A percentile compares a stretch with the other conserved stretches of the same genome.
Evolutionary conservation across 495 filamentous ascomycete genomes (phyloP).

Genomic region (Sporormia fimetaria): DNA sequence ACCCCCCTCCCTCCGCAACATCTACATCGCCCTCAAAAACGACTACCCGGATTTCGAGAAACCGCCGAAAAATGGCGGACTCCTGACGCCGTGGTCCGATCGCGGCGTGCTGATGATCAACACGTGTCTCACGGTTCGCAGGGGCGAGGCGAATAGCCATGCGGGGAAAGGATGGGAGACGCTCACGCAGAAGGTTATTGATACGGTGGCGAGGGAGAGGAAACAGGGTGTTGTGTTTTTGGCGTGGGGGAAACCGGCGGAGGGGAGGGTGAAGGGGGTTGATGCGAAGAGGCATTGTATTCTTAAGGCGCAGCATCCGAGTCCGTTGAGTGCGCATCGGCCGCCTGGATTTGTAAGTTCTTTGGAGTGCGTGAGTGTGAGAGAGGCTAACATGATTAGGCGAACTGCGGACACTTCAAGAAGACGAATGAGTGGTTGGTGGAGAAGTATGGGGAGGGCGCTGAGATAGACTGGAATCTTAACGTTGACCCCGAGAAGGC

Average conservation of each 20-base stretch:
- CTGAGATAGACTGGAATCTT: conserved; percentile 81
- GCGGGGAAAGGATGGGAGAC: conserved; percentile 77
- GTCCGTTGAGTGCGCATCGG: conserved; percentile 64
- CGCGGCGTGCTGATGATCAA: conserved; percentile 86
- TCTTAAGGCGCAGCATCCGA: conserved; percentile 78
- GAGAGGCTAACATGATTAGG: conserved; percentile 37
- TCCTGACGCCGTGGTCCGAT: conserved; percentile 87
- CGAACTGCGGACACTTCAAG: conserved; percentile 76
- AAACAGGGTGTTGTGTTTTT: conserved; percentile 80
- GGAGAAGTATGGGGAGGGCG: conserved; percentile 60
- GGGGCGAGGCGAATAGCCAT: conserved; percentile 76
- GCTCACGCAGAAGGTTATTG: conserved; percentile 83
- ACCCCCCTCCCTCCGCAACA: conserved; percentile 80
- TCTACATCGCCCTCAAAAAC: conserved; percentile 72
- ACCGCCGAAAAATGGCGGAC: conserved; percentile 64
- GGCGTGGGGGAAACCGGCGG: conserved; percentile 80
- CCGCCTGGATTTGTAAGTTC: conserved; percentile 61
- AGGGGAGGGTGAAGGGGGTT: conserved; percentile 57
- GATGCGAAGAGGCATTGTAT: conserved; percentile 63
- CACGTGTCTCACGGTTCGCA: conserved; percentile 81
- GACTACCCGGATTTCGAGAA: conserved; percentile 73
- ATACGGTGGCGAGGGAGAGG: conserved; percentile 64
- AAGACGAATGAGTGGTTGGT: conserved; percentile 83
- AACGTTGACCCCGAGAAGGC: conserved; percentile 35
- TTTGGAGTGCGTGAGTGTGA: background rate